Evolutionary conservation across 2,329 filamentous ascomycete species (phyloP).

Genomic region (Aureobasidium vineae): DNA sequence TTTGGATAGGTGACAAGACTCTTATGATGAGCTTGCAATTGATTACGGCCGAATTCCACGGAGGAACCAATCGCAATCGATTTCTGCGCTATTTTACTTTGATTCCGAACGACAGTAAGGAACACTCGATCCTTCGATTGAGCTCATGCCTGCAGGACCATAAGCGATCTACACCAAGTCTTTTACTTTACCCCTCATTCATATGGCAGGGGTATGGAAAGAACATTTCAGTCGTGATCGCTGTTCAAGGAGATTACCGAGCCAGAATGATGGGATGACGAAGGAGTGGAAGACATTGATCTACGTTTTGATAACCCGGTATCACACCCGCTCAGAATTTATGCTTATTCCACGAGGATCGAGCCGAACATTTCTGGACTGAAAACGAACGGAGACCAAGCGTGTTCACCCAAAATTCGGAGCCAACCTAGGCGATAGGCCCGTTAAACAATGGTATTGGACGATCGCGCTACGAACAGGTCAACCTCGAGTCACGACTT

Average conservation of each 20-base stretch:
- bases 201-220: background rate
- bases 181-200: background rate
- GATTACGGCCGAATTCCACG: background rate
- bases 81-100: background rate
- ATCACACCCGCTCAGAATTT: background rate
- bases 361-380: background rate
- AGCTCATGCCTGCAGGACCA: background rate
- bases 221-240: background rate
- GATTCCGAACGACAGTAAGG: background rate
- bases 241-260: background rate
- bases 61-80: background rate
- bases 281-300: slow-evolving; percentile 4
- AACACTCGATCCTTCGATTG: background rate
- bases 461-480: background rate
- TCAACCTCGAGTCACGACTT: background rate
- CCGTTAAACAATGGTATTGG: background rate
- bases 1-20: background rate
- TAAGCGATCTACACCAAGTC: background rate
- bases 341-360: slow-evolving; percentile 11
- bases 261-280: slow-evolving; percentile 3
- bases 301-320: slow-evolving; percentile 4
- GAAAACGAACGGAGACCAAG: slow-evolving; percentile 10
- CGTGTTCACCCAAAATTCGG: slow-evolving; percentile 12
- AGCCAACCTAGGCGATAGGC: background rate
- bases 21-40: too few species aligned